A percentile compares a stretch with the other conserved stretches of the same genome.
phyloP scores from a whole-genome alignment of 2,329 filamentous ascomycete genomes.

The Neopestalotiopsis clavispora region DNA sequence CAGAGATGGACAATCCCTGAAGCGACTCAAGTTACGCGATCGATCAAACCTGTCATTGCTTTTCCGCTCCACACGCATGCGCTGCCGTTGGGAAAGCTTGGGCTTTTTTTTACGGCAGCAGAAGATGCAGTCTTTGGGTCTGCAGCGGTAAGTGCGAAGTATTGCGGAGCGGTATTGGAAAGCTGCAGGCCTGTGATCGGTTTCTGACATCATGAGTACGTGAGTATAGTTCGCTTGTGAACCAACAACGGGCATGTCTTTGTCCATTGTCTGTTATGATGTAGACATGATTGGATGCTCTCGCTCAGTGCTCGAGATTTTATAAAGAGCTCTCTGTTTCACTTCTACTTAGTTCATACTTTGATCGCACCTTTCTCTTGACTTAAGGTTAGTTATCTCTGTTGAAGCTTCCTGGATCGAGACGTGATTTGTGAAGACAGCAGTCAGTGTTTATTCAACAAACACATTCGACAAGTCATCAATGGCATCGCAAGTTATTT shows the following conservation, averaged over 20 bases:
- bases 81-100: not conserved
- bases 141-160: not conserved
- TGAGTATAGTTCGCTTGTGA: not conserved
- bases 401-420: not conserved
- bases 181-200: not conserved
- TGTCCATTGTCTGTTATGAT: not conserved
- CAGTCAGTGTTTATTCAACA: not conserved
- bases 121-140: not conserved
- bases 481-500: constrained; percentile 17
- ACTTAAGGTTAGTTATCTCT: not conserved
- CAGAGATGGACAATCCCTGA: not conserved
- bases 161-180: not conserved
- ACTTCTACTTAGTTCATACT: not conserved
- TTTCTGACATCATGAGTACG: constrained; percentile 13
- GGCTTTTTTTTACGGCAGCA: not conserved
- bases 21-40: not conserved
- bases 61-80: not conserved
- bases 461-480: not conserved
- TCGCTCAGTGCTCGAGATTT: not conserved
- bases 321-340: not conserved
- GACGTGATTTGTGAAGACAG: not conserved
- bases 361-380: not conserved
- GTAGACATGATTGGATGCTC: not conserved
- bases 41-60: not conserved
- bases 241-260: not conserved